These are phyloP conservation scores for Malus hybrid DNA, from an alignment of 331 rosid species.

Conservation along the genomic window DNA sequence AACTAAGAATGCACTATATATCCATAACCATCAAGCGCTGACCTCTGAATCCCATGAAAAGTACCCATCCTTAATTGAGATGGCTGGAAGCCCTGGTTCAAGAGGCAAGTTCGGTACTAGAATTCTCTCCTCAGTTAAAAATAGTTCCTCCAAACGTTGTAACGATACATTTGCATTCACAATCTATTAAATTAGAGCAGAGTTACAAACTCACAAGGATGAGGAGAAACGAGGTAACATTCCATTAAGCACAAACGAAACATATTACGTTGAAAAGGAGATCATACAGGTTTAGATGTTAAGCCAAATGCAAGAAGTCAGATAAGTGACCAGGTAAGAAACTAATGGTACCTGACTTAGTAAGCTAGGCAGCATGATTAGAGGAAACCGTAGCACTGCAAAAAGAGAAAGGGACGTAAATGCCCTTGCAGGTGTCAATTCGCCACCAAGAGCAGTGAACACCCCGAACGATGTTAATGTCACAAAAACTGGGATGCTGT, in stretches of 20 bases:
- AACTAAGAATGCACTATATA: not conserved
- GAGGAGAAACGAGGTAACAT: not conserved
- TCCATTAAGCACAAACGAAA: not conserved
- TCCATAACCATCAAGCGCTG: not conserved
- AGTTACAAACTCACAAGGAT: not conserved
- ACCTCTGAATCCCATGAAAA: constrained; percentile 93
- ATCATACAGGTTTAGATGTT: too few species aligned
- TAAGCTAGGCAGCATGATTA: constrained; percentile 69
- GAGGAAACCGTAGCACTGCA: constrained; percentile 64
- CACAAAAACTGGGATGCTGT: constrained; percentile 82
- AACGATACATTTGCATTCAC: constrained; percentile 81
- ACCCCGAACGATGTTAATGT: constrained; percentile 41
- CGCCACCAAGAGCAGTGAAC: constrained; percentile 74
- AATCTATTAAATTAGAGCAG: constrained; percentile 38
- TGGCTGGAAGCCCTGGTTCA: constrained; percentile 65
- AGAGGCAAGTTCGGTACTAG: constrained; percentile 57
- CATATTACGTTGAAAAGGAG: not conserved
- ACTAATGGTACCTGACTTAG: constrained; percentile 55
- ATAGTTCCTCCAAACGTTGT: constrained; percentile 79
- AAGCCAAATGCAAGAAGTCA: not conserved
- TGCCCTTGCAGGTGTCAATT: constrained; percentile 85
- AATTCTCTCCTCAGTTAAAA: constrained; percentile 59
- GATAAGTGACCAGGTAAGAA: not conserved
- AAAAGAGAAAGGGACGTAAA: constrained; percentile 86
- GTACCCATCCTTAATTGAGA: constrained; percentile 63